Percentiles rank a stretch among this genome's conserved stretches.
Evolutionary conservation across 148 eudicot species (phyloP).

Genomic region (Salicornia ramosissima): DNA sequence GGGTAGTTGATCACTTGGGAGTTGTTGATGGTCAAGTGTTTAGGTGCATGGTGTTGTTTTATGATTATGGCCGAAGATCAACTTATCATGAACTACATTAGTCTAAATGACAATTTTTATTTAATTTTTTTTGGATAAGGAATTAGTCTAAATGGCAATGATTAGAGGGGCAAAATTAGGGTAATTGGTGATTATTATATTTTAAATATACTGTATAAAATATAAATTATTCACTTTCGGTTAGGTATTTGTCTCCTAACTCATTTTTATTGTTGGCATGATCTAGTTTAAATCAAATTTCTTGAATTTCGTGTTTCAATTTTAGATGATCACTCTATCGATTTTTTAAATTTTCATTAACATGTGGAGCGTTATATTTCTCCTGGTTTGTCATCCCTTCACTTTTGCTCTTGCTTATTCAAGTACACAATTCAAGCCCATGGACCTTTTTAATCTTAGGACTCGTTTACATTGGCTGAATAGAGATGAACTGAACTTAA

Average conservation of each 20-base stretch:
- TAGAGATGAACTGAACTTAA: too few species aligned
- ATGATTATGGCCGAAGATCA: slow-evolving; percentile 22
- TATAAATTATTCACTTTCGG: slow-evolving; percentile 5
- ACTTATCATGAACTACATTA: slow-evolving; percentile 11
- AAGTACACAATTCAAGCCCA: too few species aligned
- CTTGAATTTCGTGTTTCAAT: too few species aligned
- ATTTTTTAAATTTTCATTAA: too few species aligned
- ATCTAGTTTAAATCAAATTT: background rate
- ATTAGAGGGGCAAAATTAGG: slow-evolving; percentile 10
- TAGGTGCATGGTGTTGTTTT: background rate
- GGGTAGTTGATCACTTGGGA: slow-evolving; percentile 5
- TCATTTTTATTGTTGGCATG: background rate
- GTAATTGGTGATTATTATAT: background rate
- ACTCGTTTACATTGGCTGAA: too few species aligned
- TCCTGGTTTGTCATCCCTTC: too few species aligned
- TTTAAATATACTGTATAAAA: background rate
- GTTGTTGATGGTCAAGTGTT: slow-evolving; percentile 6
- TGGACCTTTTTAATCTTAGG: too few species aligned
- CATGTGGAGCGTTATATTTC: too few species aligned
- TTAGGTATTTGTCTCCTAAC: slow-evolving; percentile 10
- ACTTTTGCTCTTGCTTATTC: too few species aligned
- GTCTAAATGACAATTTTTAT: slow-evolving; percentile 14
- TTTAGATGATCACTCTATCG: too few species aligned
- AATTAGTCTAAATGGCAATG: slow-evolving; percentile 14
- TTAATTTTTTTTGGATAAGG: too few species aligned